phyloP scores from a whole-genome alignment of 176 grass and related monocot species.

The Otatea glauca region DNA sequence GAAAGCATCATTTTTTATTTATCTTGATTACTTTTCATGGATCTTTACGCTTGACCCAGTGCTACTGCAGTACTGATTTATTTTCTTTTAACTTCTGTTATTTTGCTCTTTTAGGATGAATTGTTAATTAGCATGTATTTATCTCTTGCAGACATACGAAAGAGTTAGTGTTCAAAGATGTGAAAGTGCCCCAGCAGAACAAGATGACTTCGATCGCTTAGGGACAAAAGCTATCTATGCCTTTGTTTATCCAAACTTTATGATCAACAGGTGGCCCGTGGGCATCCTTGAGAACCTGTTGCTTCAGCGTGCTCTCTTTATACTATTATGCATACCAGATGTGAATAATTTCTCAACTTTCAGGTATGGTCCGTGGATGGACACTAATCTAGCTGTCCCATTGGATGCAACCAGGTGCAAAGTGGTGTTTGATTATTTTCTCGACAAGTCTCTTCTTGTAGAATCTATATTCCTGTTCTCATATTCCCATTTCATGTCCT shows the following conservation, averaged over 20 bases:
- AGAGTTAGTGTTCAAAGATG: slow-evolving; percentile 42
- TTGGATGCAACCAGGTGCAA: slow-evolving; percentile 72
- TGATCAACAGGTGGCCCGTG: slow-evolving; percentile 77
- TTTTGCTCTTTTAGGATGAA: slow-evolving; percentile 27
- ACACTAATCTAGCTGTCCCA: slow-evolving; percentile 90
- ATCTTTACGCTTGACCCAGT: neutral
- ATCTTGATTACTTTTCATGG: slow-evolving; percentile 4
- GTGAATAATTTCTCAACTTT: slow-evolving; percentile 31
- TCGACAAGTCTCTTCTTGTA: slow-evolving; percentile 72
- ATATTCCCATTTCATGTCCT: neutral
- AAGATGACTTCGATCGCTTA: slow-evolving; percentile 60
- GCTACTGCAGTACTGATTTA: neutral
- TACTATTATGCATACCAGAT: neutral
- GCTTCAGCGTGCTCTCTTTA: neutral
- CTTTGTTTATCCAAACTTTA: slow-evolving; percentile 97
- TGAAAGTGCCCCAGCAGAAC: neutral
- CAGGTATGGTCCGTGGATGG: slow-evolving; percentile 99
- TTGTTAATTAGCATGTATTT: slow-evolving; percentile 26
- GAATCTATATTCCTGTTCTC: slow-evolving; percentile 21
- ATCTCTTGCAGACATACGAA: slow-evolving; percentile 67
- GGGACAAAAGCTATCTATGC: slow-evolving; percentile 89
- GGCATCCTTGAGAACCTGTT: slow-evolving; percentile 12
- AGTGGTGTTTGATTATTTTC: slow-evolving; percentile 98
- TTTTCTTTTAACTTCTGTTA: slow-evolving; percentile 1
- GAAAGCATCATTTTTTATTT: neutral